A percentile compares a stretch with the other conserved stretches of the same genome.
Evolutionary conservation across 495 filamentous ascomycete species (phyloP).

Genomic region (Staphylotrichum longicolle): DNA sequence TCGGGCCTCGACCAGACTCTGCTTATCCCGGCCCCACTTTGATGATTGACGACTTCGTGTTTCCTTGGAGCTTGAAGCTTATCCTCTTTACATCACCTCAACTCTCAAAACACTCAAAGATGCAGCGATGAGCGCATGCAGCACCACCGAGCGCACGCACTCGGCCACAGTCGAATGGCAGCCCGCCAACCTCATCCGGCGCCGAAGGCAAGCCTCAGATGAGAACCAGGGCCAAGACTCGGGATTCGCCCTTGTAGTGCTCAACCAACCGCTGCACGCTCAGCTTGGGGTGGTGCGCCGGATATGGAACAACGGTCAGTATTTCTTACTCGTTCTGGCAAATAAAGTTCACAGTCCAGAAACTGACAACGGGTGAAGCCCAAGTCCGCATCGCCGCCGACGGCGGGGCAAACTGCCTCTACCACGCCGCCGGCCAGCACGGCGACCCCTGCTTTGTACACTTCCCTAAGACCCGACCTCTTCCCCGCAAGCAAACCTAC

Average conservation of each 20-base stretch:
- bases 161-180: conserved; percentile 1
- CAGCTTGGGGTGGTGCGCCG: conserved; percentile 47
- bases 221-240: background rate
- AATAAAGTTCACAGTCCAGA: too few relatives aligned
- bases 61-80: too few relatives aligned
- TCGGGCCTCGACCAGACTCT: too few relatives aligned
- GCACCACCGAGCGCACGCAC: background rate
- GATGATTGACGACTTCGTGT: too few relatives aligned
- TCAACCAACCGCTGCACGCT: conserved; percentile 69
- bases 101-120: too few relatives aligned
- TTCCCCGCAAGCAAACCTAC: background rate
- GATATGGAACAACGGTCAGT: conserved; percentile 58
- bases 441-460: conserved; percentile 28
- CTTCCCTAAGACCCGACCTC: background rate
- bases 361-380: conserved; percentile 39
- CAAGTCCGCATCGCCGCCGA: conserved; percentile 72
- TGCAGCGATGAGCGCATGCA: background rate
- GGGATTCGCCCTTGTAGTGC: conserved; percentile 59
- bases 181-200: conserved; percentile 2
- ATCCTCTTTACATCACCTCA: too few relatives aligned
- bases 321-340: background rate
- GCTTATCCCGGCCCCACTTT: too few relatives aligned
- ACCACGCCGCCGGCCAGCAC: conserved; percentile 48
- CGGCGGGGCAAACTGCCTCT: conserved; percentile 82
- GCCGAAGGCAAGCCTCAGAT: background rate